A percentile compares a stretch with the other conserved stretches of the same genome.
Evolutionary conservation across 2,329 filamentous ascomycete genomes (phyloP).

Genomic region (Clonostachys chloroleuca): DNA sequence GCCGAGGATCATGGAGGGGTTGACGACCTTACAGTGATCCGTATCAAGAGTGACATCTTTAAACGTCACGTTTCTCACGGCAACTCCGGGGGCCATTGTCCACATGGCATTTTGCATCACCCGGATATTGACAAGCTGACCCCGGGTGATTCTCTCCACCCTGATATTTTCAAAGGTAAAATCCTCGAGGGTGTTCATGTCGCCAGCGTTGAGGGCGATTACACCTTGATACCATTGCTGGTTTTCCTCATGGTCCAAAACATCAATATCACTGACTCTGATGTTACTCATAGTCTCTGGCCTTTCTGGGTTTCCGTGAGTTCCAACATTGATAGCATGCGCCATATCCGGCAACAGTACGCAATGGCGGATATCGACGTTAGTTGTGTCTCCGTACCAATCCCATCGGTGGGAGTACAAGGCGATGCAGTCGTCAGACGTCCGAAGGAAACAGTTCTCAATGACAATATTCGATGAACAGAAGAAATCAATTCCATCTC

Average conservation of each 20-base stretch:
- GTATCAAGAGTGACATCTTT: neutral
- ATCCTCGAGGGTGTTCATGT: conserved; percentile 21
- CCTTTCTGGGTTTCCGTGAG: conserved; percentile 22
- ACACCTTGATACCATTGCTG: conserved; percentile 27
- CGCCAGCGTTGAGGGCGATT: conserved; percentile 23
- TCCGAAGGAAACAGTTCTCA: conserved; percentile 25
- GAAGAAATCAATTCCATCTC: conserved; percentile 15
- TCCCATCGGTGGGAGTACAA: conserved; percentile 23
- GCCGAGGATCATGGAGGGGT: conserved; percentile 5
- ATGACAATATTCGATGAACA: conserved; percentile 10
- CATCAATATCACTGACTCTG: conserved; percentile 23
- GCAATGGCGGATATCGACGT: conserved; percentile 23
- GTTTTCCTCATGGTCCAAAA: conserved; percentile 25
- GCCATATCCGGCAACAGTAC: conserved; percentile 21
- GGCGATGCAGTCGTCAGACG: conserved; percentile 27
- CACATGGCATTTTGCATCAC: conserved; percentile 25
- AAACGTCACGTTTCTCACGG: conserved; percentile 9
- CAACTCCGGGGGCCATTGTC: conserved; percentile 22
- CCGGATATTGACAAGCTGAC: conserved; percentile 24
- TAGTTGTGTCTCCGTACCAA: conserved; percentile 21
- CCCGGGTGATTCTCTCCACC: conserved; percentile 20
- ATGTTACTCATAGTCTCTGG: conserved; percentile 22
- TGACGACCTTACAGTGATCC: neutral
- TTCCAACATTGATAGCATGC: conserved; percentile 26
- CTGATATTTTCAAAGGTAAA: conserved; percentile 19